Evolutionary conservation across 306 rosid genomes (phyloP), one percentile per base, ranked within the genome.

Genomic region (Potentilla sterilis): DNA sequence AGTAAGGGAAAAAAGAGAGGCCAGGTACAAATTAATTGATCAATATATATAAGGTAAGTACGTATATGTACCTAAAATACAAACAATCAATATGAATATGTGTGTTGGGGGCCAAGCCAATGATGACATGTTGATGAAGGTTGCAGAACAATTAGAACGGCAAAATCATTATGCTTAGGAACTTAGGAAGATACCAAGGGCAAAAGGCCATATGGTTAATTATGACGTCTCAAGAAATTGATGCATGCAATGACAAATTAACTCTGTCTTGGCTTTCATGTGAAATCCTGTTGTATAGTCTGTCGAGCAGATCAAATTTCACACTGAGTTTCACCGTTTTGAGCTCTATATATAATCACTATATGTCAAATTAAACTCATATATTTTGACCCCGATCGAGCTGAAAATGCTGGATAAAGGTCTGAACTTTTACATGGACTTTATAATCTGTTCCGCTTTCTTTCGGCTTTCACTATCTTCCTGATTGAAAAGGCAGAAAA

Each of bases 161-260:
- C n/a, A 49, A 14, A 35, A 70, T 44, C 58, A 70, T 79, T 61
- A 42, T 78, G 69, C 37, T 9, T 75, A 61, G 35, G 74, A 74
- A 71, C 46, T 14, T 66, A 55, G 42, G 69, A 72, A 78, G 76
- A 73, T 78, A 68, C 51, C 71, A 67, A 67, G 51, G 35, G 32
- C 11, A 12, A 21, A 62, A 34, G 1, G 61, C 18, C 10, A 38
- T 1, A 38, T 1, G 10, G 21, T 64, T 34, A 11, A 40, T 67
- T 22, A 57, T 72, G 22, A 72, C 54, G 66, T 40, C 76, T 40
- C 8, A 4, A 22, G 67, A 72, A 72, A 37, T 72, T 54, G 59
- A 14, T 38, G 66, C 65, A 72, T 22, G 75, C 47, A 71, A 10
- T 71, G 61, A 71, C 40, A 71, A 52, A 37, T 34, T 38, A n/a